Percentiles rank a stretch among this genome's conserved stretches.
These are phyloP conservation scores for Penicillium egyptiacum DNA, from an alignment of 495 filamentous ascomycete species.

Conservation along the genomic window DNA sequence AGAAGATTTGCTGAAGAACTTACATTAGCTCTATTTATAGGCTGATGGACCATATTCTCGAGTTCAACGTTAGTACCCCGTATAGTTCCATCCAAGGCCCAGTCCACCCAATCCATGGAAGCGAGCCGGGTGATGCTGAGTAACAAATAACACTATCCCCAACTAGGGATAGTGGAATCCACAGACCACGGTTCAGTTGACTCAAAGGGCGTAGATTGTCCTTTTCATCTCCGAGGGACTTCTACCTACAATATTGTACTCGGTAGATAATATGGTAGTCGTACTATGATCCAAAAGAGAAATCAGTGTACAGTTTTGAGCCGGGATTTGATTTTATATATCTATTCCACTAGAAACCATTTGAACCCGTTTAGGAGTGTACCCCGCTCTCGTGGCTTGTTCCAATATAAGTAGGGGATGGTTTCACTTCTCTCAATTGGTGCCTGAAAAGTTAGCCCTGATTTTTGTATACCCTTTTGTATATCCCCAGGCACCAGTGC, in stretches of 20 bases:
- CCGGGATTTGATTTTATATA: background rate
- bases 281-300: no score
- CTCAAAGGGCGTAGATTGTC: background rate
- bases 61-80: no score
- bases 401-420: conserved; percentile 1
- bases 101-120: no score
- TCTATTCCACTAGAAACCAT: background rate
- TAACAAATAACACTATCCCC: background rate
- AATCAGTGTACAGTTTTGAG: background rate
- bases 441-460: background rate
- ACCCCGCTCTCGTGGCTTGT: conserved; percentile 2
- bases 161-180: background rate
- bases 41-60: no score
- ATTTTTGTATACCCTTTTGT: background rate
- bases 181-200: background rate
- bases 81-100: no score
- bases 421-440: background rate
- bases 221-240: no score
- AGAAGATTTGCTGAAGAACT: no score
- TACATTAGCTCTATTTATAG: no score
- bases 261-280: no score
- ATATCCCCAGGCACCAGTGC: background rate
- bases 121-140: background rate
- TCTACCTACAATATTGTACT: no score
- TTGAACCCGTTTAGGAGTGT: background rate